These are phyloP conservation scores for Hymenoscyphus fructigenus DNA, from an alignment of 2,329 filamentous ascomycete genomes.

Conservation along the genomic window DNA sequence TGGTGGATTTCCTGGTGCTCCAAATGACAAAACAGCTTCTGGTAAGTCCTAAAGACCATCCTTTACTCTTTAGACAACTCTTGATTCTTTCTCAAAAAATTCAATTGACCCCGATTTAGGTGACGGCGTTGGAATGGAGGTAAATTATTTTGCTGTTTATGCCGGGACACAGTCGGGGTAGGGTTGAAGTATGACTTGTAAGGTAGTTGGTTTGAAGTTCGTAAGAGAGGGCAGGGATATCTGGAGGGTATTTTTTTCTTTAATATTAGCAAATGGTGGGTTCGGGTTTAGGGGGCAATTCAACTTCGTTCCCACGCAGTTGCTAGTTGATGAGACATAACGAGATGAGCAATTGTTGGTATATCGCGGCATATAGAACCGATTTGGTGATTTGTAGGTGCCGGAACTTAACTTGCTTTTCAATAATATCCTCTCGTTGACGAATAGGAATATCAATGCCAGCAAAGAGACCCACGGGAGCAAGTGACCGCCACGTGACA, in stretches of 20 bases:
- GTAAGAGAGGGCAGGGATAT: background rate
- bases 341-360: background rate
- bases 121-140: constrained; percentile 4
- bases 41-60: no score
- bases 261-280: no score
- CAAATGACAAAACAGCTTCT: background rate
- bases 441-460: background rate
- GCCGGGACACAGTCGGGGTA: background rate
- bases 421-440: background rate
- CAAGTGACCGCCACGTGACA: background rate
- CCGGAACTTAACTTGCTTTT: background rate
- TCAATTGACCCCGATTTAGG: background rate
- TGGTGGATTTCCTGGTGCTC: background rate
- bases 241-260: background rate
- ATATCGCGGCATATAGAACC: background rate
- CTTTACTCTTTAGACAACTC: no score
- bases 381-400: background rate
- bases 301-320: background rate
- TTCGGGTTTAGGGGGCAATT: background rate
- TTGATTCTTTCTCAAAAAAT: no score
- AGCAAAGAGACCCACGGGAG: background rate
- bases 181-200: background rate
- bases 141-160: constrained; percentile 12
- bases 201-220: background rate
- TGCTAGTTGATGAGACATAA: background rate